Base-by-base conservation (phyloP, 1,284 basidiomycete genomes). In the Lentinula novae-zelandiae region DNA sequence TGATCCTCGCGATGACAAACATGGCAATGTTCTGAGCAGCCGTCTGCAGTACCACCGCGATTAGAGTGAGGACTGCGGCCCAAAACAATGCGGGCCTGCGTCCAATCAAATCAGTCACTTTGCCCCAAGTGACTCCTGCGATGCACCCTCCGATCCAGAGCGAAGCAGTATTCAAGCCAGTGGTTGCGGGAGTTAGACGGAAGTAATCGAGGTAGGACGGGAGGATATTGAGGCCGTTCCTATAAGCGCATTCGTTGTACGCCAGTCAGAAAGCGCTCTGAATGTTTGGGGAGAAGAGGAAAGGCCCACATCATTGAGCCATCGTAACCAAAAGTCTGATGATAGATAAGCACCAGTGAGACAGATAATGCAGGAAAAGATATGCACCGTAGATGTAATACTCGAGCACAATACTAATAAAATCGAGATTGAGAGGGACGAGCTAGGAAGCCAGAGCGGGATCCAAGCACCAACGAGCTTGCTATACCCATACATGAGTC, bases 141-240 rank as follows among this genome's bases (percentile, higher is more conserved):
- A 68, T 62, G 50, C 65, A 64, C 20, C 67, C 67, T 20, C 67
- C 67, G 17, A 68, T 67, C 65, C 65, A 68, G 17, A 68, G 64
- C 12, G 66, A 66, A 31, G 66, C 66, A 9, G 67, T 68, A 39
- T 67, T 68, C 38, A 68, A 60, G 6, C 62, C 54, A 13, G 52
- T 58, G 42, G 60, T 65, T 7, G 58, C 64, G 6, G 60, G 57
- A 48, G 51, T 63, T 44, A 64, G 61, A 13, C 60, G 22, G 33
- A 68, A 68, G 62, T 68, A 68, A 53, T 64, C 55, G 7, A 48
- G 44, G 49, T 68, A 68, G 9, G 66, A 62, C 2, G 66, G 63
- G 9, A 68, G 64, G 49, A 68, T 68, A 46, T 68, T 68, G 22
- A 66, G 58, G 4, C 66, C 66, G 57, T 65, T 67, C 54, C 63